phyloP scores from a whole-genome alignment of 2,329 filamentous ascomycete genomes.

The Saccharata proteae region DNA sequence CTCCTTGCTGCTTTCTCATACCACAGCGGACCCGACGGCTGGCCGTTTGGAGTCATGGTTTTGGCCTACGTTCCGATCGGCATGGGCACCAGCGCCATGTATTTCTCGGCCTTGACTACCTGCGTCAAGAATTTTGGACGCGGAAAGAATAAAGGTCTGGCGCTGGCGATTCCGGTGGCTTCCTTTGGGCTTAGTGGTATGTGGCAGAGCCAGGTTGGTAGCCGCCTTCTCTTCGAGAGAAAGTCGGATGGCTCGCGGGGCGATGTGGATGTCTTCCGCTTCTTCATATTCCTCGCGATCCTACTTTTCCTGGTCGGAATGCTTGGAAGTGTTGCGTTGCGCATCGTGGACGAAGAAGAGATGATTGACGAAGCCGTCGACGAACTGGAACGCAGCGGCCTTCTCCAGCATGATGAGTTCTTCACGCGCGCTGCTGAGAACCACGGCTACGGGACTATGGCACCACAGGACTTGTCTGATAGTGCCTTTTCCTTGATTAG shows the following conservation, averaged over 20 bases:
- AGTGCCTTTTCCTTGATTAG: conserved; percentile 35
- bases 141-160: conserved; percentile 75
- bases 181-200: conserved; percentile 89
- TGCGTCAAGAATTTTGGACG: conserved; percentile 97
- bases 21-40: conserved; percentile 44
- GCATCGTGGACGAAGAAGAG: conserved; percentile 71
- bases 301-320: conserved; percentile 60
- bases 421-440: conserved; percentile 47
- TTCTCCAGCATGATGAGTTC: conserved; percentile 64
- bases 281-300: conserved; percentile 73
- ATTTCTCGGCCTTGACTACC: conserved; percentile 80
- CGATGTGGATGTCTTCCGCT: conserved; percentile 64
- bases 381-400: conserved; percentile 77
- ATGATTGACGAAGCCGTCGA: conserved; percentile 85
- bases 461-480: conserved; percentile 33
- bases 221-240: conserved; percentile 60
- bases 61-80: conserved; percentile 74
- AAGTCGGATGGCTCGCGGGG: conserved; percentile 48
- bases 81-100: conserved; percentile 76
- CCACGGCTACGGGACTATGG: conserved; percentile 52
- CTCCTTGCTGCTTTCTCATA: conserved; percentile 73
- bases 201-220: conserved; percentile 87
- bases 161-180: conserved; percentile 81
- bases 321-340: conserved; percentile 60
- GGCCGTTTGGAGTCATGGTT: conserved; percentile 75